Percentiles rank a stretch among this genome's conserved stretches.
phyloP scores from a whole-genome alignment of 1,284 basidiomycete species.

The Sanghuangporus weigelae region DNA sequence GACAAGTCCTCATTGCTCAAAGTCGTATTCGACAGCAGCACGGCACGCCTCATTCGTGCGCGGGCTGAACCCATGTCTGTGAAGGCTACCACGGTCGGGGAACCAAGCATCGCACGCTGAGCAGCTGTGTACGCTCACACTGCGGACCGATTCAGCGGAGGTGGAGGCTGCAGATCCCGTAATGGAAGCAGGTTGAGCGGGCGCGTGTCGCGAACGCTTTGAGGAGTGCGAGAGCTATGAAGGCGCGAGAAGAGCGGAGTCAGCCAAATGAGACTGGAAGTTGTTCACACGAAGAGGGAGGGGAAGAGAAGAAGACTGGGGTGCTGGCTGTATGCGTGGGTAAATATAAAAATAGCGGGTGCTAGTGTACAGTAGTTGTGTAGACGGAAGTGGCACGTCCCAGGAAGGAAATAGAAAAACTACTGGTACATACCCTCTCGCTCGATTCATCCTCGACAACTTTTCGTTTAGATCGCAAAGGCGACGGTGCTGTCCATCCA shows the following conservation, averaged over 20 bases:
- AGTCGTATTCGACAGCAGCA: slow-evolving; percentile 64
- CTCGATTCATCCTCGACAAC: slow-evolving; percentile 36
- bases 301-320: background rate
- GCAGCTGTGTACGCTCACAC: slow-evolving; percentile 38
- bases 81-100: slow-evolving; percentile 47
- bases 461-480: slow-evolving; percentile 29
- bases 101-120: slow-evolving; percentile 68
- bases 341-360: slow-evolving; percentile 1
- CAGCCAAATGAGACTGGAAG: background rate
- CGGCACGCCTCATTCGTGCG: slow-evolving; percentile 60
- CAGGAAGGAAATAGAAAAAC: slow-evolving; percentile 3
- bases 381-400: background rate
- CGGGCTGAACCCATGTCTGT: slow-evolving; percentile 49
- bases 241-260: slow-evolving; percentile 4
- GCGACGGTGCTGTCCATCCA: slow-evolving; percentile 19
- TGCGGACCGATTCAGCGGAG: slow-evolving; percentile 17
- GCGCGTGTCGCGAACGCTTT: slow-evolving; percentile 15
- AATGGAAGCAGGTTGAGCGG: background rate
- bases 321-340: background rate
- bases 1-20: slow-evolving; percentile 44
- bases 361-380: background rate
- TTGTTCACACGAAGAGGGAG: background rate
- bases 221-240: slow-evolving; percentile 16
- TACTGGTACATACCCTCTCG: slow-evolving; percentile 43
- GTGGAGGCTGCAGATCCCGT: slow-evolving; percentile 2